These are phyloP conservation scores for Amyloporia xantha DNA, from an alignment of 768 basidiomycete species.

Conservation along the genomic window DNA sequence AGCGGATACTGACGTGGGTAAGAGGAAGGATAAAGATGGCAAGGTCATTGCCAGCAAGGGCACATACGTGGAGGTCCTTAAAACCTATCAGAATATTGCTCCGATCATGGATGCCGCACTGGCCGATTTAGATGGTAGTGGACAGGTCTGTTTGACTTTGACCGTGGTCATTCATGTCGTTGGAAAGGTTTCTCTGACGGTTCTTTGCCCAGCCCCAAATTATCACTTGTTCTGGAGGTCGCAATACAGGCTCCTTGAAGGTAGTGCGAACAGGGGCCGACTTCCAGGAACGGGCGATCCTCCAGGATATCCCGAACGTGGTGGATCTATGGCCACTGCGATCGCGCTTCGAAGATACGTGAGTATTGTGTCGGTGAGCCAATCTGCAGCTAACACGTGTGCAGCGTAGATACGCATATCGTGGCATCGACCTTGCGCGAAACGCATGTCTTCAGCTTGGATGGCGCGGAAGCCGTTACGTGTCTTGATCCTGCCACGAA, in stretches of 20 bases:
- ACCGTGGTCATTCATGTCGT: not conserved
- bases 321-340: slow-evolving; percentile 59
- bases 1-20: slow-evolving; percentile 29
- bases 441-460: slow-evolving; percentile 49
- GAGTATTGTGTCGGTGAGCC: slow-evolving; percentile 19
- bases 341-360: slow-evolving; percentile 41
- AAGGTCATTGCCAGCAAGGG: slow-evolving; percentile 46
- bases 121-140: slow-evolving; percentile 63
- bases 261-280: slow-evolving; percentile 79
- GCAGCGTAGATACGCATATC: slow-evolving; percentile 48
- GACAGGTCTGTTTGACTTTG: slow-evolving; percentile 43
- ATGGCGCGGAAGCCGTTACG: slow-evolving; percentile 36
- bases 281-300: slow-evolving; percentile 54
- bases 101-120: slow-evolving; percentile 80
- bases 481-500: slow-evolving; percentile 28
- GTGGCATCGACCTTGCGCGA: slow-evolving; percentile 53
- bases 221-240: slow-evolving; percentile 80
- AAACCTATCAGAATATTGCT: slow-evolving; percentile 69
- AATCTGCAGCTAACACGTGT: not conserved
- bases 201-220: slow-evolving; percentile 53
- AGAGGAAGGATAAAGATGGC: slow-evolving; percentile 31
- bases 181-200: no score
- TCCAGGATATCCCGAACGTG: slow-evolving; percentile 53
- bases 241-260: slow-evolving; percentile 69
- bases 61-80: slow-evolving; percentile 52